Base-by-base conservation (phyloP, 1,284 basidiomycete genomes). In the Sporisorium reilianum region DNA sequence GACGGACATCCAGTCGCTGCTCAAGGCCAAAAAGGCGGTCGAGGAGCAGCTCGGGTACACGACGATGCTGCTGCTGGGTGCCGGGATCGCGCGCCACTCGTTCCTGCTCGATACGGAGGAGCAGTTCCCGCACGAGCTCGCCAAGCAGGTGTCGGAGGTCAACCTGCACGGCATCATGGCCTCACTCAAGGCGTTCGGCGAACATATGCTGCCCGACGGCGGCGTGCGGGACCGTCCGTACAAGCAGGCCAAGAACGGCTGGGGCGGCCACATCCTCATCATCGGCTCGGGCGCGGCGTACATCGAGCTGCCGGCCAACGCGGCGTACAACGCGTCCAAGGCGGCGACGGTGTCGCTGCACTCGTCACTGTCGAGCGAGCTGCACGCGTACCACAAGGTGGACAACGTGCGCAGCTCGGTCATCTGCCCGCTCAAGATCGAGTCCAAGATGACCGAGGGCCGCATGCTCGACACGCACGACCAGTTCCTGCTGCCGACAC, bases 341-440 rank as follows among this genome's bases (percentile, higher is more conserved):
- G 76, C 75, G 0, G 78, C 77, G 18, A 67, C 65, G 1, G 49
- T 78, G 1, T 73, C 76, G 22, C 55, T 80, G 22, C 69, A 75
- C 26, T 54, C 71, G 7, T 55, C 77, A 9, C 65, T 80, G 6
- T 55, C 61, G n/a, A 38, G 59, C 18, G 78, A 80, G 49, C 56
- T 80, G 10, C 61, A 77, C 25, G 58, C 60, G 6, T 79, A 75
- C 46, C 73, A 78, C 56, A 77, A 77, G 26, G 64, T 77, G 44
- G 52, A 77, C 56, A 74, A 74, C 20, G 74, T 80, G 0, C 60
- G 77, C 6, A 70, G 58, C 52, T 73, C 67, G 20, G 50, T 78
- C 62, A 58, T 79, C 58, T 79, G 77, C 55, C 75, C 77, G 2
- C 61, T 79, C 56, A 79, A 77, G 67, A 75, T 78, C 58, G 72